phyloP scores from a whole-genome alignment of 1,284 basidiomycete species.

The Moesziomyces parantarcticus region DNA sequence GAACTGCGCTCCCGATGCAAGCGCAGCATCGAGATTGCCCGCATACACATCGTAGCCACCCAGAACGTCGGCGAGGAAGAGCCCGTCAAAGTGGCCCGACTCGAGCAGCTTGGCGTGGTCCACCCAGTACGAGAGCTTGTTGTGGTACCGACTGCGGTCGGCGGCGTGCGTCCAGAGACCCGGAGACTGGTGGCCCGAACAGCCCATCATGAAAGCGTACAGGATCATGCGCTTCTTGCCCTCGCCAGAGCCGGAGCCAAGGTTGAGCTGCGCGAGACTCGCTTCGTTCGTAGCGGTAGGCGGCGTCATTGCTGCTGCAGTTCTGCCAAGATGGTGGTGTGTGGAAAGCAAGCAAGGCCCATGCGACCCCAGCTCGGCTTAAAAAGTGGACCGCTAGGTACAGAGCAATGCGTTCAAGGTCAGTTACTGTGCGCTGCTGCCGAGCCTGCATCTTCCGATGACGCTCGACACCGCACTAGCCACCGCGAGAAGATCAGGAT shows the following conservation, averaged over 20 bases:
- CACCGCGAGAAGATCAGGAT: too few species aligned
- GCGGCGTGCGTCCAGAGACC: conserved; percentile 56
- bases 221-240: conserved; percentile 34
- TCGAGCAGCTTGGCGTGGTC: conserved; percentile 62
- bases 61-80: conserved; percentile 64
- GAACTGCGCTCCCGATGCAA: conserved; percentile 60
- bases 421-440: too few species aligned
- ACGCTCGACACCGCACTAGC: too few species aligned
- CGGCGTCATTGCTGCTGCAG: conserved; percentile 11
- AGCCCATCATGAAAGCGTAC: conserved; percentile 60
- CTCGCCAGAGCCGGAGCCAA: background rate
- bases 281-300: conserved; percentile 20
- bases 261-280: conserved; percentile 5
- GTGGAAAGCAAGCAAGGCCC: background rate
- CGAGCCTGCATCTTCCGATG: too few species aligned
- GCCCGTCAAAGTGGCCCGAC: conserved; percentile 54
- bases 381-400: too few species aligned
- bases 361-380: too few species aligned
- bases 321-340: background rate
- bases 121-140: conserved; percentile 61
- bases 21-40: conserved; percentile 52
- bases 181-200: conserved; percentile 60
- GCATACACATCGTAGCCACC: conserved; percentile 64
- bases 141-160: conserved; percentile 53
- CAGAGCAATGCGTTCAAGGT: too few species aligned